Conservation (phyloP, 306 rosid species). For the Nissolia schottii region DNA sequence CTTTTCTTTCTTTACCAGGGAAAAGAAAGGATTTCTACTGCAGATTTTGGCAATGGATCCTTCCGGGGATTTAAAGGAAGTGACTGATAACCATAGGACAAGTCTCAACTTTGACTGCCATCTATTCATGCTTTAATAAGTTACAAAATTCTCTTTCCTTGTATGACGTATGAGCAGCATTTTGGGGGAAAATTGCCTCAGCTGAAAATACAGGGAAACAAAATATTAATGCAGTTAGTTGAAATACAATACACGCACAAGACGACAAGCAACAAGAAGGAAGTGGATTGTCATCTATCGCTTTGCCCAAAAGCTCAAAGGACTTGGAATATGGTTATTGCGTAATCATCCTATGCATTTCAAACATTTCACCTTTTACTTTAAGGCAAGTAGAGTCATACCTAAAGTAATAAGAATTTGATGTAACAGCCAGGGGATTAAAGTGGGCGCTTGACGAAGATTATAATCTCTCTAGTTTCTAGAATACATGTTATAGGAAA, state of each 20-base stretch:
- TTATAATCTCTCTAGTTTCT: not conserved
- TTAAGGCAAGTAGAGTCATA: not conserved
- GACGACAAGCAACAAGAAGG: not conserved
- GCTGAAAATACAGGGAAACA: conserved; percentile 23
- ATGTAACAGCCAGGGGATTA: not conserved
- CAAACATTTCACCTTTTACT: not conserved
- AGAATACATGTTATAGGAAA: not conserved
- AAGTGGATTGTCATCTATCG: not conserved
- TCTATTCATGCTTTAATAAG: conserved; percentile 30
- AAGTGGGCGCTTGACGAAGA: not conserved
- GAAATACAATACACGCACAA: not conserved
- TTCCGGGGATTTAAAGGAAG: conserved; percentile 20
- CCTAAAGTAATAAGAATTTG: not conserved
- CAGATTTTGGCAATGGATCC: conserved; percentile 22
- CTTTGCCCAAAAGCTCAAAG: not conserved
- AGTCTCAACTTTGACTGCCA: conserved; percentile 31
- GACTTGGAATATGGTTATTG: not conserved
- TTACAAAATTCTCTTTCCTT: conserved; percentile 18
- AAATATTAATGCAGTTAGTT: not conserved
- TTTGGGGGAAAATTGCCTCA: conserved; percentile 8
- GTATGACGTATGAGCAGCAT: conserved; percentile 6
- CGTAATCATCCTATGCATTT: not conserved
- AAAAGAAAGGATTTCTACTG: conserved; percentile 13
- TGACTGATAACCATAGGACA: conserved; percentile 12
- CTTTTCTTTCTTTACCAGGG: conserved; percentile 28